Conservation (phyloP, 352 stramenopile genomes). For the Globisporangium abappressorium region DNA sequence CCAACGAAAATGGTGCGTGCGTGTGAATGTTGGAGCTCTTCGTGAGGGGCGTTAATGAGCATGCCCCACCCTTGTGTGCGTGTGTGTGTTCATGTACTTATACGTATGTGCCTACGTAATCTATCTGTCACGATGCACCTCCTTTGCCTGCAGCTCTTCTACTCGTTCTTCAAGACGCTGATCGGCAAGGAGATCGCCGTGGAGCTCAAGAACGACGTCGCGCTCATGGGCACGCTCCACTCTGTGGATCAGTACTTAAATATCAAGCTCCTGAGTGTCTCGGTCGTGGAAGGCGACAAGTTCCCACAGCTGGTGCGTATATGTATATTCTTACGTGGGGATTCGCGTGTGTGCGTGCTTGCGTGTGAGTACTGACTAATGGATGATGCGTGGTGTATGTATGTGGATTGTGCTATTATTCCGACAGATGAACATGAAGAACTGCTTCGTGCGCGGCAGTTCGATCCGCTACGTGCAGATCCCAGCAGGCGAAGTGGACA, state of each 20-base stretch:
- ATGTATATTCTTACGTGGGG: too few relatives aligned
- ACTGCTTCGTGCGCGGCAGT: constrained; percentile 98
- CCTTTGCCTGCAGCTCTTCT: constrained; percentile 85
- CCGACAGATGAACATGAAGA: constrained; percentile 92
- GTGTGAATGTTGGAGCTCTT: too few relatives aligned
- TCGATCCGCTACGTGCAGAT: constrained; percentile 99
- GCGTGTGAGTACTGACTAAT: not conserved
- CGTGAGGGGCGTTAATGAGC: too few relatives aligned
- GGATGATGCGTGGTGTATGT: not conserved
- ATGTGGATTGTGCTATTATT: not conserved
- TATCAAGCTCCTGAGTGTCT: constrained; percentile 96
- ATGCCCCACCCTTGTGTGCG: too few relatives aligned
- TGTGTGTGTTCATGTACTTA: too few relatives aligned
- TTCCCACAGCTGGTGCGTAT: constrained; percentile 93
- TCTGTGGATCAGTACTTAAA: constrained; percentile 99
- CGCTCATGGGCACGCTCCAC: constrained; percentile 95
- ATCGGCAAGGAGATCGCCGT: constrained; percentile 97
- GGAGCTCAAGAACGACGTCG: constrained; percentile 99
- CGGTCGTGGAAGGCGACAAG: constrained; percentile 94
- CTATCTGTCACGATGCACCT: too few relatives aligned
- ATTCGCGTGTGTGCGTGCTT: not conserved
- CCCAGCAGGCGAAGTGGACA: constrained; percentile 95
- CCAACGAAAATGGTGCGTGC: too few relatives aligned
- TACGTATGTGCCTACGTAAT: too few relatives aligned
- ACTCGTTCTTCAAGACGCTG: constrained; percentile 99